Evolutionary conservation across 129 eudicot species (phyloP), one percentile per base, ranked within the genome.

Genomic region (Mikania micrantha): DNA sequence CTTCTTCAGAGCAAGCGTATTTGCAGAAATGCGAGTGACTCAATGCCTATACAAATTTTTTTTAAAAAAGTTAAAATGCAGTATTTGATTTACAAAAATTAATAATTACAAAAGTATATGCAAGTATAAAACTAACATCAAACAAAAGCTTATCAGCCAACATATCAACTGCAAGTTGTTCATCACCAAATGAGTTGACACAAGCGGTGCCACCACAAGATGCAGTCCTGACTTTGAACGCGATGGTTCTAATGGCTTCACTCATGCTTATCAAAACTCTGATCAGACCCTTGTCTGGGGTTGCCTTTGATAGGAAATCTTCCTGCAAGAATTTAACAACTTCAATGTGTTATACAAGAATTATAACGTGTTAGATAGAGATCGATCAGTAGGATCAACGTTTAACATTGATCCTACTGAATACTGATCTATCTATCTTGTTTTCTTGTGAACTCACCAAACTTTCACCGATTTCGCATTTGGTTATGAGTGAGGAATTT

Each of bases 181-280:
- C 99, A 81, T 94, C 99, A 10, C 99, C 99, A 44, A 94, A 94
- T 1, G 95, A 76, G 82, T 94, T 94, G 53, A 94, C 97, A 71
- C 99, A 94, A 11, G 95, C 95, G 3, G 99, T 94, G 70, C 96
- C 99, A 47, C 99, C 95, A 65, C 99, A 94, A 72, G 99, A 89
- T 32, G 99, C 99, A 4, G 99, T 94, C 71, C 96, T 78, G 24
- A 94, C 99, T 94, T 94, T 94, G 76, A 82, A 94, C 29, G 93
- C 80, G 60, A 94, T 94, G 44, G 99, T 94, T 36, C 97, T 77
- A 13, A 94, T 35, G 3, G 99, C 99, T 81, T 94, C 99, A 65
- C 97, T 88, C 96, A 94, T 89, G 78, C 97, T 84, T 56, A 78
- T 87, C 95, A 94, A 62, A 70, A 94, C 50, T 73, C 95, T 87